Conservation (phyloP, 2,329 filamentous ascomycete species). For the Plenodomus biglobosus region DNA sequence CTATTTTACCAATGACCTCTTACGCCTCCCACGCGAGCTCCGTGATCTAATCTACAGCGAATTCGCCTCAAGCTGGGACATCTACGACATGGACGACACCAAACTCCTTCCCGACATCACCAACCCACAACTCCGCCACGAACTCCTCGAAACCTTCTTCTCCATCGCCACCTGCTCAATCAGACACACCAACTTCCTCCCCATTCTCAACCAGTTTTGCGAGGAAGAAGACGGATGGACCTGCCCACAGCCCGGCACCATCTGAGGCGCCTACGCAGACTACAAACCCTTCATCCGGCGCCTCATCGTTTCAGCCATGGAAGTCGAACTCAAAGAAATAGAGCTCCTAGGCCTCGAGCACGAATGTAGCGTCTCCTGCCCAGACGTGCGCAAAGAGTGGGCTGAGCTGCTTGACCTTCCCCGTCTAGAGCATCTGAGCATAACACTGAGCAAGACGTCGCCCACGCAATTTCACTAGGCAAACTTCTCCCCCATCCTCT, state of each 20-base stretch:
- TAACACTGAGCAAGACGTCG: constrained; percentile 11
- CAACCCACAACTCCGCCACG: not conserved
- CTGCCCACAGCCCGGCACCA: not conserved
- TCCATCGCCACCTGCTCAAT: not conserved
- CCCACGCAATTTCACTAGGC: constrained; percentile 7
- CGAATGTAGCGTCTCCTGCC: not conserved
- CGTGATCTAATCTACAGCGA: constrained; percentile 21
- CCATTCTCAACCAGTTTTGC: not conserved
- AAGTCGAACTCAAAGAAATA: not conserved
- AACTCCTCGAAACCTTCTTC: constrained; percentile 13
- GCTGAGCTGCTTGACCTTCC: constrained; percentile 8
- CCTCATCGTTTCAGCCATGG: constrained; percentile 8
- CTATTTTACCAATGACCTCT: constrained; percentile 1
- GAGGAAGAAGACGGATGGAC: not conserved
- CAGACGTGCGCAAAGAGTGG: constrained; percentile 6
- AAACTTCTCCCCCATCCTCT: constrained; percentile 17
- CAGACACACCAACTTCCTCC: not conserved
- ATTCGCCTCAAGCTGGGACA: constrained; percentile 1
- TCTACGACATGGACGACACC: constrained; percentile 4
- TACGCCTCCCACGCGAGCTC: constrained; percentile 20
- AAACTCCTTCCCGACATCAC: not conserved
- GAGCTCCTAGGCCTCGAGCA: not conserved
- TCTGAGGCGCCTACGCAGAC: not conserved
- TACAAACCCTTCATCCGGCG: constrained; percentile 12
- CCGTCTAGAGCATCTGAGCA: constrained; percentile 11